A percentile compares a stretch with the other conserved stretches of the same genome.
Conservation (phyloP, 768 basidiomycete species). For the Lactarius evosmus region DNA sequence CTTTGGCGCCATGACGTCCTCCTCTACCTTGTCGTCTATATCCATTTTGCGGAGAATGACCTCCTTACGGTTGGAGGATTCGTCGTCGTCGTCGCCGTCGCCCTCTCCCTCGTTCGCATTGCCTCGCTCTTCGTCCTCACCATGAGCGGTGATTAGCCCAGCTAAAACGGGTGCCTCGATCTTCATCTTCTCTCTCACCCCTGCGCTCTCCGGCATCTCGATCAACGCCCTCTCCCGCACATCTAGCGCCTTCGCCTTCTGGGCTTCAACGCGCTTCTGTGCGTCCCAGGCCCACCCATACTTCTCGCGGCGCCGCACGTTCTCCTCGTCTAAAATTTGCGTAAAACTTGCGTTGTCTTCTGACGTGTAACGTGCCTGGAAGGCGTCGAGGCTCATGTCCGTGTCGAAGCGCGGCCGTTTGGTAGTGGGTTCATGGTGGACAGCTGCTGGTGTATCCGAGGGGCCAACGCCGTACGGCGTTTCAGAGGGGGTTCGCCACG, state of each 20-base stretch:
- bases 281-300: constrained; percentile 96
- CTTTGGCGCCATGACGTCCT: constrained; percentile 77
- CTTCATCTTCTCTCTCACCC: constrained; percentile 63
- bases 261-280: constrained; percentile 72
- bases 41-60: constrained; percentile 26
- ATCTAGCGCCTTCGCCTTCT: constrained; percentile 62
- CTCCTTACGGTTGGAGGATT: constrained; percentile 30
- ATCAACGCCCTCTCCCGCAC: constrained; percentile 68
- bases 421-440: constrained; percentile 42
- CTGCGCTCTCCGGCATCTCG: constrained; percentile 46
- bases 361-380: constrained; percentile 90
- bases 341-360: constrained; percentile 98
- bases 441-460: constrained; percentile 56
- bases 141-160: constrained; percentile 48
- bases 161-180: constrained; percentile 58
- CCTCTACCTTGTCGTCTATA: constrained; percentile 31
- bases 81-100: constrained; percentile 30
- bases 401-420: constrained; percentile 62
- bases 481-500: constrained; percentile 49
- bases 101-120: constrained; percentile 35
- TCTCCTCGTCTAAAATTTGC: constrained; percentile 87
- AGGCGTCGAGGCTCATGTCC: constrained; percentile 70
- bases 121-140: constrained; percentile 25
- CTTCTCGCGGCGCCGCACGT: constrained; percentile 70
- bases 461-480: constrained; percentile 63